A percentile compares a stretch with the other conserved stretches of the same genome.
Evolutionary conservation across 2,329 filamentous ascomycete genomes (phyloP).

Genomic region (Talaromyces atroroseus): DNA sequence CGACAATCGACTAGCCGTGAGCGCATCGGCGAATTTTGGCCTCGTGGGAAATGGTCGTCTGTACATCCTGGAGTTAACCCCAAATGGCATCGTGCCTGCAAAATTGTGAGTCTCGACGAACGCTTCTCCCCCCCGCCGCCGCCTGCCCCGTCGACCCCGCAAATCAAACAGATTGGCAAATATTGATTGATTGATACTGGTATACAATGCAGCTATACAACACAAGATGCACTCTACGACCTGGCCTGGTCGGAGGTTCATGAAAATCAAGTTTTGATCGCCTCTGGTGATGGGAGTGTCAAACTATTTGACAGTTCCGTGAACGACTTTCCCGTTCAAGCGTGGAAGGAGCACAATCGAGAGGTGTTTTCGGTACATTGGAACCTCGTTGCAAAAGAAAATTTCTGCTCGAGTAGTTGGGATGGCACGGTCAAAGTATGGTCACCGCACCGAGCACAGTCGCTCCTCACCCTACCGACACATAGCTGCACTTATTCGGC

Average conservation of each 20-base stretch:
- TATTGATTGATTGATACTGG: background rate
- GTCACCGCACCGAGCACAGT: conserved; percentile 71
- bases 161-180: background rate
- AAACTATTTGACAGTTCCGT: conserved; percentile 87
- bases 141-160: conserved; percentile 7
- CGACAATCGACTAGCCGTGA: conserved; percentile 87
- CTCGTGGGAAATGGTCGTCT: conserved; percentile 89
- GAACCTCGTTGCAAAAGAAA: conserved; percentile 87
- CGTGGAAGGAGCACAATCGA: conserved; percentile 87
- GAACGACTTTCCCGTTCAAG: conserved; percentile 78
- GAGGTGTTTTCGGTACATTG: conserved; percentile 91
- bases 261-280: conserved; percentile 86
- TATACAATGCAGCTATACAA: conserved; percentile 67
- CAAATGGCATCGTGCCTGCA: conserved; percentile 75
- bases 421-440: conserved; percentile 95
- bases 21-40: conserved; percentile 88
- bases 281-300: conserved; percentile 87
- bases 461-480: conserved; percentile 79
- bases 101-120: conserved; percentile 58
- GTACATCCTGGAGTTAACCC: conserved; percentile 75
- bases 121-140: background rate
- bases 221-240: conserved; percentile 95
- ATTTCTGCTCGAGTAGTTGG: conserved; percentile 88
- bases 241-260: conserved; percentile 92
- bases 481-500: conserved; percentile 92